Base-by-base conservation (phyloP, 805 yeast species). In the Metschnikowia cubensis region DNA sequence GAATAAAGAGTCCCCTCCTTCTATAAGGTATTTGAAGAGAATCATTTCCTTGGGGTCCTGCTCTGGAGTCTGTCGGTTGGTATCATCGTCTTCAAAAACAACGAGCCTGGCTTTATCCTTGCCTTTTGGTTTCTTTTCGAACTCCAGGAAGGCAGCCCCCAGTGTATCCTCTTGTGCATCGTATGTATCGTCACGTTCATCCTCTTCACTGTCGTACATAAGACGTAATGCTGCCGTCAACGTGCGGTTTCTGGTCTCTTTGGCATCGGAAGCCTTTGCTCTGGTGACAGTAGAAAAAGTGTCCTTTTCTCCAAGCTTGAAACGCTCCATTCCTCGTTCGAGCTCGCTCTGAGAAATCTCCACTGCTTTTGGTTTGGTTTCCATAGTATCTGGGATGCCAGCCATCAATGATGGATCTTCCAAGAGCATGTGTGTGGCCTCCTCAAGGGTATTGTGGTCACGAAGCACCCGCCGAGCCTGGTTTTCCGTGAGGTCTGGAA, bases 101-200 rank as follows among this genome's bases (percentile, higher is more conserved):
- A 64, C 71, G 35, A 62, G 59, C 4, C 61, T 59, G 35, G 42
- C 59, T 47, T 47, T 55, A 41, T 48, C 52, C 18, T 49, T 54
- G 36, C 41, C 42, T 35, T 48, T 54, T 15, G 47, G 40, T 38
- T 41, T 51, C 15, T 36, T 37, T 15, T 49, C 51, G 14, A 20
- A 20, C 17, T 51, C 56, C 14, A 48, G 40, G 25, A 53, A 50
- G 2, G 57, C 59, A 20, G 45, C 14, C 0, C 73, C 73, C 8
- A 64, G 60, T 0, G 79, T 72, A 38, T 67, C 58, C 48, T 77
- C 82, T 49, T 76, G 77, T 38, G 82, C 89, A 50, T 77, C 82
- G 60, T 84, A 70, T 0, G 91, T 84, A 56, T 87, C 96, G 61
- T 89, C 96, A 2, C 85, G 83, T 58, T 89, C 96, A 64, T 88